These are phyloP conservation scores for Rubroshorea leprosula DNA, from an alignment of 345 rosid genomes.

Conservation along the genomic window DNA sequence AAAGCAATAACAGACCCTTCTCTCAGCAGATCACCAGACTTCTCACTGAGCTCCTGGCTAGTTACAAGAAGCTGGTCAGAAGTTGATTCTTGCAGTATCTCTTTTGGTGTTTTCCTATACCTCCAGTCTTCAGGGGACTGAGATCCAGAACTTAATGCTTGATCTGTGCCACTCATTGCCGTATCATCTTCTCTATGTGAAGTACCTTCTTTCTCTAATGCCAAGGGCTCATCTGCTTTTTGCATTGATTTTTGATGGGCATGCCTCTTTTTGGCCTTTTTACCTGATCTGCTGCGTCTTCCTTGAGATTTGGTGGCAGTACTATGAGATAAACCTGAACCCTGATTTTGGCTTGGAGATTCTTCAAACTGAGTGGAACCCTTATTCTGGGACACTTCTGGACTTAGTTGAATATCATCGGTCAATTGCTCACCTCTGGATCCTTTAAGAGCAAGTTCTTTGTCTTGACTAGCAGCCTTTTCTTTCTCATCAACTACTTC, in stretches of 20 bases:
- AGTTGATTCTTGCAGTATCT: constrained; percentile 47
- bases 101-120: constrained; percentile 77
- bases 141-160: constrained; percentile 71
- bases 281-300: constrained; percentile 76
- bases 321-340: constrained; percentile 45
- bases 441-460: constrained; percentile 36
- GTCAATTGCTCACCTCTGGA: constrained; percentile 41
- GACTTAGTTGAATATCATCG: constrained; percentile 43
- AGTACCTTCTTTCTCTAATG: constrained; percentile 58
- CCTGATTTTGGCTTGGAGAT: constrained; percentile 45
- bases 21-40: constrained; percentile 61
- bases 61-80: constrained; percentile 44
- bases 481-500: constrained; percentile 52
- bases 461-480: constrained; percentile 32
- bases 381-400: constrained; percentile 45
- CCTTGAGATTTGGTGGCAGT: constrained; percentile 48
- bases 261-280: constrained; percentile 94
- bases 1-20: constrained; percentile 89
- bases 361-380: constrained; percentile 38
- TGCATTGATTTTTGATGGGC: constrained; percentile 60
- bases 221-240: constrained; percentile 56
- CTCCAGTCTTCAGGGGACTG: constrained; percentile 78
- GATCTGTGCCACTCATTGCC: constrained; percentile 87
- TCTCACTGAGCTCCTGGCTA: constrained; percentile 47
- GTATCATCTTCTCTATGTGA: constrained; percentile 78